Percentiles rank a stretch among this genome's conserved stretches.
phyloP scores from a whole-genome alignment of 306 rosid species.

The Trifolium fragiferum region DNA sequence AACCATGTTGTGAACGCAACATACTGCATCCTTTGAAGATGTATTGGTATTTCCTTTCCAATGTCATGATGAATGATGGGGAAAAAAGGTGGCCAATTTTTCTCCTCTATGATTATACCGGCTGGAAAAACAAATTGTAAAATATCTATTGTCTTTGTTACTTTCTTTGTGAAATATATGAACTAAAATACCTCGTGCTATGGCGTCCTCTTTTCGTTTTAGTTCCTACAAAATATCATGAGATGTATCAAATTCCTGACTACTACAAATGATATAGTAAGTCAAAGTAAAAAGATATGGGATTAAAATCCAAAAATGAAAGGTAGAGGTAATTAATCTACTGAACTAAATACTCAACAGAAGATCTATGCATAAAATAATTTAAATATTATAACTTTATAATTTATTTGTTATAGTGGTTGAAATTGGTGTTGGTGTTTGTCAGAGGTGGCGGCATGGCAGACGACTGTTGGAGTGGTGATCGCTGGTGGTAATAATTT shows the following conservation, averaged over 20 bases:
- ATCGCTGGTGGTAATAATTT: no score
- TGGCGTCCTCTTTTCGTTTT: constrained; percentile 82
- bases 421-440: no score
- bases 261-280: constrained; percentile 29
- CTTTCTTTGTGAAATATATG: constrained; percentile 34
- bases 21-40: constrained; percentile 86
- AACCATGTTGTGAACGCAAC: constrained; percentile 86
- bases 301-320: constrained; percentile 36
- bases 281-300: constrained; percentile 9
- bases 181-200: constrained; percentile 68
- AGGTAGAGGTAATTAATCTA: background rate
- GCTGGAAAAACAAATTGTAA: constrained; percentile 56
- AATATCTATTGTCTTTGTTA: constrained; percentile 24
- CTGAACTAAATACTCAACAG: constrained; percentile 14
- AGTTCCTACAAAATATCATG: constrained; percentile 65
- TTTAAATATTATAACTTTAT: no score
- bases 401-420: no score
- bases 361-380: background rate
- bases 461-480: no score
- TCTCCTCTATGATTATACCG: constrained; percentile 81
- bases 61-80: constrained; percentile 97
- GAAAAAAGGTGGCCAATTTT: constrained; percentile 92
- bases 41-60: constrained; percentile 87
- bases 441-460: no score
- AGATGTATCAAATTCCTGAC: constrained; percentile 37